Evolutionary conservation across 345 rosid species (phyloP).

Genomic region (Populus euphratica): DNA sequence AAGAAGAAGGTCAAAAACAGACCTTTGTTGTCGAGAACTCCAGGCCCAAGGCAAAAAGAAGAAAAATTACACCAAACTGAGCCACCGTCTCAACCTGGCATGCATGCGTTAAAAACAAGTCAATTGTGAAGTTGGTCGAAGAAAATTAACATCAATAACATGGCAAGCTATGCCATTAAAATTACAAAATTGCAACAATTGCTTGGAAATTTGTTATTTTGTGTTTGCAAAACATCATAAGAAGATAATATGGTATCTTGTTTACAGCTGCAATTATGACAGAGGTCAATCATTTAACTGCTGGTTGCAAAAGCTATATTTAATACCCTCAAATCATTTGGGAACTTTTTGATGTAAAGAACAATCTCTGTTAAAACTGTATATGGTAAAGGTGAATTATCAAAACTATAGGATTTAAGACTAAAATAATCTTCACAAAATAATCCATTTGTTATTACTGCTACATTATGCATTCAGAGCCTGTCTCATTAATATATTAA

Average conservation of each 20-base stretch:
- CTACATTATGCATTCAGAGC: not conserved
- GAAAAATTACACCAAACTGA: conserved; percentile 96
- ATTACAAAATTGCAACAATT: not conserved
- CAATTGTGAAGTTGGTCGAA: not conserved
- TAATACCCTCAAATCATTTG: not conserved
- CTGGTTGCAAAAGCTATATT: not conserved
- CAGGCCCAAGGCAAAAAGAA: conserved; percentile 88
- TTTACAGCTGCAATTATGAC: not conserved
- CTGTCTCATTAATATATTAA: not conserved
- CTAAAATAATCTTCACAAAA: not conserved
- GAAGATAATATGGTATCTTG: not conserved
- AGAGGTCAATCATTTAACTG: not conserved
- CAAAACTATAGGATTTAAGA: not conserved
- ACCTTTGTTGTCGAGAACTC: conserved; percentile 88
- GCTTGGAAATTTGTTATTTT: not conserved
- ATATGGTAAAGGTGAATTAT: not conserved
- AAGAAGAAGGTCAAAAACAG: conserved; percentile 3
- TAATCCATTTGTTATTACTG: not conserved
- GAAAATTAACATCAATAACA: not conserved
- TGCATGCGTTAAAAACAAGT: conserved; percentile 7
- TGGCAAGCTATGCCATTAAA: not conserved
- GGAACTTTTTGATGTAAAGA: not conserved
- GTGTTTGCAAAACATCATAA: not conserved
- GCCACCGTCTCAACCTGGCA: conserved; percentile 93
- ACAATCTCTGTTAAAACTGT: not conserved